Conservation (phyloP, 2,329 filamentous ascomycete species). For the Neodidymelliopsis sp. region DNA sequence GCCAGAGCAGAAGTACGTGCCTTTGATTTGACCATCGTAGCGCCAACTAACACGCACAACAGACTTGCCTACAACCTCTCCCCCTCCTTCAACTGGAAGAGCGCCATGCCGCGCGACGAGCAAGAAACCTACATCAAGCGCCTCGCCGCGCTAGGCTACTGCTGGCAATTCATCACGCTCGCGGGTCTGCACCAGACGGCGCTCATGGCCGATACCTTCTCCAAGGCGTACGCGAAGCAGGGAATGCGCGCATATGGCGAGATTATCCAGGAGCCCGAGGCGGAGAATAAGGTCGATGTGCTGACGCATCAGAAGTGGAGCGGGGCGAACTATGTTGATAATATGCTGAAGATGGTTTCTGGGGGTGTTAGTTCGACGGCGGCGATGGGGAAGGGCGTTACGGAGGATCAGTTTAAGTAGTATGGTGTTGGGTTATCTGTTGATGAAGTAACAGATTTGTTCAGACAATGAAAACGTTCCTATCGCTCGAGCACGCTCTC, state of each 20-base stretch:
- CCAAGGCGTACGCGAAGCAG: conserved; percentile 77
- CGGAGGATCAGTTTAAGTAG: conserved; percentile 95
- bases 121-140: conserved; percentile 98
- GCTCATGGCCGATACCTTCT: conserved; percentile 88
- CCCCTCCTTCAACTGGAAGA: conserved; percentile 99
- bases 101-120: conserved; percentile 87
- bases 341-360: conserved; percentile 95
- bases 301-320: conserved; percentile 99
- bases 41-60: conserved; percentile 15
- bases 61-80: conserved; percentile 98
- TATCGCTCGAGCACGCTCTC: no score
- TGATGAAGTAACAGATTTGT: no score
- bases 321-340: conserved; percentile 93
- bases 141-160: conserved; percentile 87
- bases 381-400: conserved; percentile 97
- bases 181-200: conserved; percentile 95
- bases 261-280: conserved; percentile 97
- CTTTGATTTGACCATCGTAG: background rate
- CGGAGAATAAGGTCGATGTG: conserved; percentile 87
- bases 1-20: conserved; percentile 90
- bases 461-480: no score
- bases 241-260: conserved; percentile 98
- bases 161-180: conserved; percentile 99
- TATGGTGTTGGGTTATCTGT: no score
- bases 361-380: conserved; percentile 91